Evolutionary conservation across 2,329 filamentous ascomycete genomes (phyloP).

Genomic region (Pseudogymnoascus sp.): DNA sequence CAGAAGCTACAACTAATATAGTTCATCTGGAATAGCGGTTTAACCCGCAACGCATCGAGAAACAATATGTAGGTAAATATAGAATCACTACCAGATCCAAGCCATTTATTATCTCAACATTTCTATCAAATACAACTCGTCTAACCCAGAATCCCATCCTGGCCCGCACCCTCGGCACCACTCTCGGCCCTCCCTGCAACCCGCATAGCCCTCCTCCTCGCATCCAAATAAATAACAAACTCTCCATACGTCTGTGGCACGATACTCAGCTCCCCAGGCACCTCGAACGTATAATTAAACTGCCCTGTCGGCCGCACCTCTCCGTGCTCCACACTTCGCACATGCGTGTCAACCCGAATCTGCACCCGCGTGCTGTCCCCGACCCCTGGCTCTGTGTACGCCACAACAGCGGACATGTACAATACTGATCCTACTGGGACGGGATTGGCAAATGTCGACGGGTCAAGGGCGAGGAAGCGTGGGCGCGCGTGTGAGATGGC

Average conservation of each 20-base stretch:
- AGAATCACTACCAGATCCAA: background rate
- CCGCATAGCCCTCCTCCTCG: constrained; percentile 29
- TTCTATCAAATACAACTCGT: background rate
- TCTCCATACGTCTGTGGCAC: constrained; percentile 46
- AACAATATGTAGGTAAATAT: background rate
- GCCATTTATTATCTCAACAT: background rate
- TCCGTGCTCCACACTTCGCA: constrained; percentile 63
- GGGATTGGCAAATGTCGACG: constrained; percentile 64
- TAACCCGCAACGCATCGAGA: background rate
- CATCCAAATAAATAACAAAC: constrained; percentile 36
- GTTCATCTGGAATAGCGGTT: background rate
- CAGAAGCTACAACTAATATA: too few relatives aligned
- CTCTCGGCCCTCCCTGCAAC: constrained; percentile 2
- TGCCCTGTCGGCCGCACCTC: constrained; percentile 61
- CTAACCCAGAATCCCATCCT: constrained; percentile 6
- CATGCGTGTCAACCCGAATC: constrained; percentile 62
- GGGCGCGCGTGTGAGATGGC: constrained; percentile 61
- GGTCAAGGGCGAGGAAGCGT: constrained; percentile 63
- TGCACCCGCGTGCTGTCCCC: constrained; percentile 51
- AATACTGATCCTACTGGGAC: constrained; percentile 66
- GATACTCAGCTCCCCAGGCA: constrained; percentile 58
- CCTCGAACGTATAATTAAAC: constrained; percentile 67
- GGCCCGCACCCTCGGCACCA: constrained; percentile 13
- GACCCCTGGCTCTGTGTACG: constrained; percentile 51
- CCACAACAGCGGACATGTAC: constrained; percentile 61